Base-by-base conservation (phyloP, 139 green algal genomes). In the Asterochloris erici region DNA sequence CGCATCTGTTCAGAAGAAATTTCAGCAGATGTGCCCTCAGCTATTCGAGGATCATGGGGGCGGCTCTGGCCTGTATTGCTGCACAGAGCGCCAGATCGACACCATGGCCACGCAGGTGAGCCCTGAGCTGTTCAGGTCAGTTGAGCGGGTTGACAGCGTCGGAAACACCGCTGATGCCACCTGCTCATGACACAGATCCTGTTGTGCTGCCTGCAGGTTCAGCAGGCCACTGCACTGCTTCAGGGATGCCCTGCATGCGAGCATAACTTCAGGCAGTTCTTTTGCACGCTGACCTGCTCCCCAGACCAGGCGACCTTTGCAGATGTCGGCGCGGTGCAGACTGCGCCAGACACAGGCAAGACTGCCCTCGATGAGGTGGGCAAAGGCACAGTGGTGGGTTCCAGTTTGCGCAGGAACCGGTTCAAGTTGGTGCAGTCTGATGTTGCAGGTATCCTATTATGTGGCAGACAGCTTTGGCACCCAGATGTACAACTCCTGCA, bases 261-360 rank as follows among this genome's bases (percentile, higher is more conserved):
- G 60, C 91, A 95, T 86, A 98, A 98, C 88, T 98, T 98, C 87
- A 86, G 95, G 60, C 89, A 96, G 82, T 91, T 98, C 73, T 98
- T 94, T 89, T 96, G 92, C 69, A 81, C 82, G 23, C 79, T 95
- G 19, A 89, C 90, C 12, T 97, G 94, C 86, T 95, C 91, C 6
- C 89, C 92, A 0, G 89, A 97, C 83, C 95, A 98, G 77, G 89
- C 93, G 14, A 87, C 90, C 1, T 98, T 96, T 76, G 84, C 91
- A 14, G 96, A 98, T 69, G 90, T 98, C 24, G 95, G 90, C 0
- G 79, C 76, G 9, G 88, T 92, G 38, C 88, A 94, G 87, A 16
- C 29, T 11, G 90, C 90, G 0, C 28, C 24, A 10, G 87, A 89
- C 79, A 88, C 68, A 10, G 86, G 86, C 11, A 83, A 66, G 19